Base-by-base conservation (phyloP, 495 filamentous ascomycete species). In the Podospora bellae-mahoneyi region DNA sequence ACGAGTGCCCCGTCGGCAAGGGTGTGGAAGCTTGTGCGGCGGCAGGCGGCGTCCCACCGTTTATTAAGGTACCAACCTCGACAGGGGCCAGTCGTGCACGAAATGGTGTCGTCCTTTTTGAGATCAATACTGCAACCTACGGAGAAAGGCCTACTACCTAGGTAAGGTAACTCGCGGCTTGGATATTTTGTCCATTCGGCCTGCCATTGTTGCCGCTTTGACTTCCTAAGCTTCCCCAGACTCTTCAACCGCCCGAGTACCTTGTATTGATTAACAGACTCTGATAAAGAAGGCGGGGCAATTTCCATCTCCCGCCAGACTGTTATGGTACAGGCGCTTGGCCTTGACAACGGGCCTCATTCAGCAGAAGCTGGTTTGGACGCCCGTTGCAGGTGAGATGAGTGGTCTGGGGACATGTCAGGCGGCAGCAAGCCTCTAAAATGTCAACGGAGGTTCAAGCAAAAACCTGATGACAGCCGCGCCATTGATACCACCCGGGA, bases 311-410 rank as follows among this genome's bases (percentile, higher is more conserved):
- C 55, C 60, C 5, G 26, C 44, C 68, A 53, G 18, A 60, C 54
- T 55, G 68, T 67, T 69, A 44, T 61, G 34, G 44, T 65, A 65
- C 69, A 71, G 69, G 62, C 72, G 73, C 70, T 68, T 72, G 75
- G 75, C 70, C 73, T 64, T 63, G 28, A 70, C 27, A 71, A 75
- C 62, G 66, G 75, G 75, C 70, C 75, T 68, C 65, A 32, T 30
- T n/a, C 34, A 64, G 55, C 18, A 28, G 34, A 20, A 54, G 68
- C 57, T 34, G 48, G 64, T 57, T 26, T 58, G 39, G 55, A 54
- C 30, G 39, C 58, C 44, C 53, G 66, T 56, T 30, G 64, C 64
- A 66, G 62, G 69, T 44, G 73, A 75, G 66, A 73, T 73, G 71
- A 75, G 65, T 54, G 67, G 62, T 56, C 19, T 26, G 61, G 28